Conservation (phyloP, 163 green algal genomes). For the Scenedesmus sp. region DNA sequence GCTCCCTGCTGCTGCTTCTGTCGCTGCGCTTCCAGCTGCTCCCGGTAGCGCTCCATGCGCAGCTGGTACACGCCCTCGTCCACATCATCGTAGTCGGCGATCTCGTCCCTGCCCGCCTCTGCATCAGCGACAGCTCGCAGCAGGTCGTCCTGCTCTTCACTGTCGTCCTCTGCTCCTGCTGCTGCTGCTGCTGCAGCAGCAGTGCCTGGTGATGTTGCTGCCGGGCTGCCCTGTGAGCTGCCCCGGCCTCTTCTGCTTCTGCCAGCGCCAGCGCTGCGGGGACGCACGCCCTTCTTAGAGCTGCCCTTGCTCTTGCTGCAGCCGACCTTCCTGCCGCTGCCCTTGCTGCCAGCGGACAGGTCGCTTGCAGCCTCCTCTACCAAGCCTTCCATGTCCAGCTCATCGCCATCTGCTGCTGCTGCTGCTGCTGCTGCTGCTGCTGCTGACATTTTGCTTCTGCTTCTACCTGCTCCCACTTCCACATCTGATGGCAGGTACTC, state of each 20-base stretch:
- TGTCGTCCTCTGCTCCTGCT: neutral
- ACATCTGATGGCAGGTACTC: constrained; percentile 37
- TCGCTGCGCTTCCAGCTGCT: neutral
- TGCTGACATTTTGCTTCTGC: constrained; percentile 24
- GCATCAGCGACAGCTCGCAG: constrained; percentile 41
- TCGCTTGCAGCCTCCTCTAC: neutral
- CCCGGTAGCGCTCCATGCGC: constrained; percentile 55
- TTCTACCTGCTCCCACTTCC: constrained; percentile 1
- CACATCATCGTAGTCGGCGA: constrained; percentile 83
- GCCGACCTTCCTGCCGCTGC: constrained; percentile 4
- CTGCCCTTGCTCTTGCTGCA: constrained; percentile 32
- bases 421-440: constrained; percentile 28
- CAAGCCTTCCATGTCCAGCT: neutral
- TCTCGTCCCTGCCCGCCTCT: constrained; percentile 50
- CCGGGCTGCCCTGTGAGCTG: neutral
- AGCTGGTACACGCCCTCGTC: constrained; percentile 77
- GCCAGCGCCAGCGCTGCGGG: neutral
- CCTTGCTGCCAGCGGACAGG: constrained; percentile 4
- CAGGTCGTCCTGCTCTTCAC: constrained; percentile 30
- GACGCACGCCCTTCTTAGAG: neutral
- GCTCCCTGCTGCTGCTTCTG: neutral
- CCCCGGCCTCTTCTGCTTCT: neutral
- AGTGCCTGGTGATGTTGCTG: neutral
- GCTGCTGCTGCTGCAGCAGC: constrained; percentile 2
- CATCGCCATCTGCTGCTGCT: constrained; percentile 2